A percentile compares a stretch with the other conserved stretches of the same genome.
Evolutionary conservation across 2,329 filamentous ascomycete genomes (phyloP).

Genomic region (Botrytis byssoidea): DNA sequence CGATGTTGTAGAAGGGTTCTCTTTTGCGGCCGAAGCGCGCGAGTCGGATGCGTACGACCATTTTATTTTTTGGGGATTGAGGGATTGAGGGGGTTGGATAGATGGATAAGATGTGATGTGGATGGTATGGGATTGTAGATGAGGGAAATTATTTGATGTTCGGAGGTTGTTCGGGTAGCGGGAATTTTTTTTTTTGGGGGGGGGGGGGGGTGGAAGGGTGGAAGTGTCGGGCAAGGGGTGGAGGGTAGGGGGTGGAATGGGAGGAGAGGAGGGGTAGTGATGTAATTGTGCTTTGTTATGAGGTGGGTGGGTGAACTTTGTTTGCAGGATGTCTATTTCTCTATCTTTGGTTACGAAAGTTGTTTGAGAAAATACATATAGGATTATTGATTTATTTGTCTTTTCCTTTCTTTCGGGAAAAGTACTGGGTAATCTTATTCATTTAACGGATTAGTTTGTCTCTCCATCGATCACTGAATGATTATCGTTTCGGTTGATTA

Average conservation of each 20-base stretch:
- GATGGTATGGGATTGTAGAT: background rate
- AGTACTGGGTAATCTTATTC: background rate
- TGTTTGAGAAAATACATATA: no score
- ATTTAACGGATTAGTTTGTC: background rate
- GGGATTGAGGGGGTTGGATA: no score
- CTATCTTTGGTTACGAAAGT: no score
- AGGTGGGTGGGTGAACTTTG: background rate
- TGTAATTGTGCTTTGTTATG: background rate
- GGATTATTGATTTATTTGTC: background rate
- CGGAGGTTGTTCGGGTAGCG: slow-evolving; percentile 8
- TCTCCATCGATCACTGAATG: no score
- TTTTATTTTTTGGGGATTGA: slow-evolving; percentile 40
- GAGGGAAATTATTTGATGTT: slow-evolving; percentile 3
- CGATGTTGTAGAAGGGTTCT: slow-evolving; percentile 95
- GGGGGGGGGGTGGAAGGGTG: no score
- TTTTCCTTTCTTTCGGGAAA: background rate
- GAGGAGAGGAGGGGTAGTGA: background rate
- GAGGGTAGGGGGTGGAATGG: background rate
- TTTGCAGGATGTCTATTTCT: background rate
- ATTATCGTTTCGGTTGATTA: background rate
- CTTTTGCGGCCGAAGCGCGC: slow-evolving; percentile 89
- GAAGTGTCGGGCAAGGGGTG: background rate
- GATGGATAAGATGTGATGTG: no score
- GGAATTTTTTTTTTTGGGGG: no score
- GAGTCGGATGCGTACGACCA: slow-evolving; percentile 93